Evolutionary conservation across 495 filamentous ascomycete species (phyloP).

Genomic region (Daldinia grandis): DNA sequence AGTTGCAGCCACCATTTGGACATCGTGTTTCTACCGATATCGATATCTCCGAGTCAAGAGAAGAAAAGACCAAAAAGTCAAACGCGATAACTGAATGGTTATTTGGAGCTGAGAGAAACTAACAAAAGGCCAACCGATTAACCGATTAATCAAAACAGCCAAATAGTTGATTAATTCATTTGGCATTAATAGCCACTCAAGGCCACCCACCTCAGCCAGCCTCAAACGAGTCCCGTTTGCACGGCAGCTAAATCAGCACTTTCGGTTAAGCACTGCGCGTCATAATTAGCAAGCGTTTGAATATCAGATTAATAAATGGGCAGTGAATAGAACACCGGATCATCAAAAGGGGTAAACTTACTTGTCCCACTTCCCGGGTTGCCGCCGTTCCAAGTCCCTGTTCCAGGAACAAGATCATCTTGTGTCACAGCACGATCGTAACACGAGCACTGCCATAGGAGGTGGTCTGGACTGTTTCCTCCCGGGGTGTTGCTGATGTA

Average conservation of each 20-base stretch:
- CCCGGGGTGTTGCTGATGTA: conserved; percentile 26
- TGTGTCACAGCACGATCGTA: conserved; percentile 32
- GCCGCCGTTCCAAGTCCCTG: conserved; percentile 37
- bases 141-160: background rate
- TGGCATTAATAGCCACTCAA: no score
- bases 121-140: background rate
- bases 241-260: conserved; percentile 19
- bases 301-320: background rate
- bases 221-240: background rate
- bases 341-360: conserved; percentile 13
- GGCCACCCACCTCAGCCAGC: background rate
- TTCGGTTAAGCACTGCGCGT: conserved; percentile 29
- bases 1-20: background rate
- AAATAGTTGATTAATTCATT: background rate
- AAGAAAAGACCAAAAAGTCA: no score
- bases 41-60: no score
- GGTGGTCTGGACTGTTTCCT: conserved; percentile 27
- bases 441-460: conserved; percentile 37
- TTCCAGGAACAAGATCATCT: conserved; percentile 22
- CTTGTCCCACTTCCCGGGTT: conserved; percentile 40
- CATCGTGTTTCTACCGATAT: background rate
- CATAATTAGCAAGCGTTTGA: conserved; percentile 2
- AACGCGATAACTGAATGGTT: background rate
- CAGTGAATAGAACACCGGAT: background rate
- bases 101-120: background rate